phyloP scores from a whole-genome alignment of 192 early-diverging fungal genomes.

The Podila epigama region DNA sequence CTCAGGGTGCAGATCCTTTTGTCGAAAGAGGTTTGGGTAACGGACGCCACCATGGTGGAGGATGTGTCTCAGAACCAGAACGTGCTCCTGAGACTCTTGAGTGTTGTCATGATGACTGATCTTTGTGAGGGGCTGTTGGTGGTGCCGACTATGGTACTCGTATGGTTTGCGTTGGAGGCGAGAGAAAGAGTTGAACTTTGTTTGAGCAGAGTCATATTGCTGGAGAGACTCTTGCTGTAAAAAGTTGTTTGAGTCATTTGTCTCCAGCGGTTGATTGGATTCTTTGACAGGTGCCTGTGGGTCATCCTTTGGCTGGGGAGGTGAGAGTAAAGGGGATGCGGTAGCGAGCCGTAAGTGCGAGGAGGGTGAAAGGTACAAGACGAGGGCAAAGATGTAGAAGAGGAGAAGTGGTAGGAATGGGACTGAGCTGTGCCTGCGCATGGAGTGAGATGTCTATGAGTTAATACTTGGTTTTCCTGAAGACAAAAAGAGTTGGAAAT shows the following conservation, averaged over 20 bases:
- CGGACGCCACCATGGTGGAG: constrained; percentile 40
- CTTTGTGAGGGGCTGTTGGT: too few relatives aligned
- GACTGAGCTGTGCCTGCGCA: constrained; percentile 11
- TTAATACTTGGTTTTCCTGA: too few relatives aligned
- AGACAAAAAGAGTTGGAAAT: neutral
- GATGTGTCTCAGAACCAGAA: constrained; percentile 44
- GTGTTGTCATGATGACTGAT: neutral
- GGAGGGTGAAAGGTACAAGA: constrained; percentile 3
- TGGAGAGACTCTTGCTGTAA: too few relatives aligned
- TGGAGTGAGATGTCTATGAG: neutral
- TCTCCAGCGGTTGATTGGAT: neutral
- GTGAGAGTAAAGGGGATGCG: constrained; percentile 16
- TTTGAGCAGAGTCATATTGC: neutral
- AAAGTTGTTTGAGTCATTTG: too few relatives aligned
- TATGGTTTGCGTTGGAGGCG: neutral
- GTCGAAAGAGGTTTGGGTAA: constrained; percentile 41
- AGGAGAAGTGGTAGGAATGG: constrained; percentile 12
- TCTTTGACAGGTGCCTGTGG: neutral
- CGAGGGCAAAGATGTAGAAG: constrained; percentile 11
- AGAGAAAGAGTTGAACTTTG: neutral
- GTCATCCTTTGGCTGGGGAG: neutral
- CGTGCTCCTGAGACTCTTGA: constrained; percentile 7
- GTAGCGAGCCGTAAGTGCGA: neutral
- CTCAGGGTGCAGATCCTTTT: constrained; percentile 14
- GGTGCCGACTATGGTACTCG: neutral